Percentiles rank a stretch among this genome's conserved stretches.
Evolutionary conservation across 2,329 filamentous ascomycete species (phyloP).

Genomic region (Rutstroemia sp.): DNA sequence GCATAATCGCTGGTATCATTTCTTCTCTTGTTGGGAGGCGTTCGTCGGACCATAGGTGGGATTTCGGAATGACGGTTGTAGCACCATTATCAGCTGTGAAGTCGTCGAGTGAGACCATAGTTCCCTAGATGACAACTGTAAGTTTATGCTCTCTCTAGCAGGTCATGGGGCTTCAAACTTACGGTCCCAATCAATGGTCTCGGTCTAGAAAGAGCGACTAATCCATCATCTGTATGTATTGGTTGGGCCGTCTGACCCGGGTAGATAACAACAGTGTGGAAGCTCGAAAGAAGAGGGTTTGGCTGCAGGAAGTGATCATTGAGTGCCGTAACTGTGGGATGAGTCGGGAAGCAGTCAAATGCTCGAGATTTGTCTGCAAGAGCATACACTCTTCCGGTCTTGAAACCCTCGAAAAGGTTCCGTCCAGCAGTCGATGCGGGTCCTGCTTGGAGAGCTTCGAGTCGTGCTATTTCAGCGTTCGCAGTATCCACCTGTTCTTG

Average conservation of each 20-base stretch:
- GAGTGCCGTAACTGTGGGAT: conserved; percentile 32
- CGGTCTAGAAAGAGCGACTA: conserved; percentile 25
- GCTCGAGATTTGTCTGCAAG: conserved; percentile 33
- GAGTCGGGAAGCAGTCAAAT: conserved; percentile 34
- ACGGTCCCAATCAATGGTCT: conserved; percentile 27
- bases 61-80: conserved; percentile 27
- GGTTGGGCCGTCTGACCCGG: conserved; percentile 30
- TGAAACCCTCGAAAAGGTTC: conserved; percentile 33
- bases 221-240: conserved; percentile 32
- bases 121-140: conserved; percentile 17
- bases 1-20: conserved; percentile 26
- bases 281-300: conserved; percentile 31
- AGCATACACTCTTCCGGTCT: conserved; percentile 34
- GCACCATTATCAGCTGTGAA: conserved; percentile 27
- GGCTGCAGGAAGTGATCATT: conserved; percentile 35
- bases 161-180: neutral
- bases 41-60: conserved; percentile 26
- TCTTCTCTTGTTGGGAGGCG: conserved; percentile 23
- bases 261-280: conserved; percentile 34
- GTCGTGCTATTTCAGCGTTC: conserved; percentile 30
- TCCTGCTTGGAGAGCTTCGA: conserved; percentile 22
- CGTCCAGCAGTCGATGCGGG: conserved; percentile 29
- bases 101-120: conserved; percentile 27
- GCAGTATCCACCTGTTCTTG: conserved; percentile 29
- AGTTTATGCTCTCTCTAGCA: neutral